Evolutionary conservation across 176 grass and related monocot genomes (phyloP).

Genomic region (Zizania latifolia): DNA sequence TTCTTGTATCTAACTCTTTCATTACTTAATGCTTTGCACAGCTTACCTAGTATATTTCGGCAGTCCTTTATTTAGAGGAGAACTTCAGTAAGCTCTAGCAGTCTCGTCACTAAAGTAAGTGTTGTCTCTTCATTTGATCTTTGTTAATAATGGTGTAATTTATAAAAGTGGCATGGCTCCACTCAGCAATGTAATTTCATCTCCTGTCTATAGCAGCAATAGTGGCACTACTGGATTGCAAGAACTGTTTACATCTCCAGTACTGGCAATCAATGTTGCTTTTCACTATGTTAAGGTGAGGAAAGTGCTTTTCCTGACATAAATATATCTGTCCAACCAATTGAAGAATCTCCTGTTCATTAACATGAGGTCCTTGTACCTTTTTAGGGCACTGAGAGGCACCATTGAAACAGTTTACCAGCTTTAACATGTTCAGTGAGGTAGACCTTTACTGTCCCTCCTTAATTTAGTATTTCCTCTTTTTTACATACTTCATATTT

Average conservation of each 20-base stretch:
- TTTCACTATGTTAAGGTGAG: neutral
- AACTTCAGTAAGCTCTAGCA: neutral
- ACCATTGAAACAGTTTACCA: neutral
- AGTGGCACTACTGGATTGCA: neutral
- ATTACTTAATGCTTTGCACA: neutral
- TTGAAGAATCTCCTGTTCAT: neutral
- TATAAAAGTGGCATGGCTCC: neutral
- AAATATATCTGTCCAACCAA: conserved; percentile 1
- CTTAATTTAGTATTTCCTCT: neutral
- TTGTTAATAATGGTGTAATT: neutral
- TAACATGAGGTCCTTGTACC: neutral
- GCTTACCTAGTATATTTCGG: neutral
- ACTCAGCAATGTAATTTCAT: neutral
- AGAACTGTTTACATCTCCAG: neutral
- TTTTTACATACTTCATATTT: neutral
- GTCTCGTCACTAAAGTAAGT: neutral
- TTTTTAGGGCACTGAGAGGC: neutral
- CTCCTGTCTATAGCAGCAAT: neutral
- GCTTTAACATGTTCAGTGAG: neutral
- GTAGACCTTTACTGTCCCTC: neutral
- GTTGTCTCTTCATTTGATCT: neutral
- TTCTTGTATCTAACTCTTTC: neutral
- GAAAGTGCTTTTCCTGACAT: conserved; percentile 4
- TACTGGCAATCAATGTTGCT: neutral
- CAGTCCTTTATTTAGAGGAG: neutral